Percentiles rank a stretch among this genome's conserved stretches.
These are phyloP conservation scores for Apophysomyces trapeziformis DNA, from an alignment of 371 early-diverging fungal species.

Conservation along the genomic window DNA sequence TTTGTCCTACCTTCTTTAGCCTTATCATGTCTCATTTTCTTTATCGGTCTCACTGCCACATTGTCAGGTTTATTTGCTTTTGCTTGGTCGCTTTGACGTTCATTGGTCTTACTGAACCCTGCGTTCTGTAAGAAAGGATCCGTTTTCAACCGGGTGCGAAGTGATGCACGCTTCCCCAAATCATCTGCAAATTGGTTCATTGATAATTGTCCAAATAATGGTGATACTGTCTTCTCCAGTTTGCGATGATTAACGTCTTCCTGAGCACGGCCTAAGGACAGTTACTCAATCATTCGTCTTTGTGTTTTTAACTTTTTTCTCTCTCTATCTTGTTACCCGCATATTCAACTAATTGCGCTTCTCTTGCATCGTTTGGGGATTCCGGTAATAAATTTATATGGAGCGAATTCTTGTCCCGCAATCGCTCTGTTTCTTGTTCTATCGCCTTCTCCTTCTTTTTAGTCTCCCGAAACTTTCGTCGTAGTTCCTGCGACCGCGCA, in stretches of 20 bases:
- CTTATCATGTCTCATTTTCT: conserved; percentile 11
- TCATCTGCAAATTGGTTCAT: conserved; percentile 16
- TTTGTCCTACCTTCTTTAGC: background rate
- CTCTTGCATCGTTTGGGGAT: conserved; percentile 35
- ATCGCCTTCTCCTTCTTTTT: conserved; percentile 59
- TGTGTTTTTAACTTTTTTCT: background rate
- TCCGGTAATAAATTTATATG: conserved; percentile 63
- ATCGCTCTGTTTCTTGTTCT: conserved; percentile 48
- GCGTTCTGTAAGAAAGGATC: conserved; percentile 53
- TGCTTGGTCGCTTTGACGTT: background rate
- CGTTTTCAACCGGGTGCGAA: conserved; percentile 49
- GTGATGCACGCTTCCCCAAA: conserved; percentile 29
- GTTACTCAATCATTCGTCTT: background rate
- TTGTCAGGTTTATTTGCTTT: conserved; percentile 8
- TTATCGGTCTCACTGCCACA: conserved; percentile 14
- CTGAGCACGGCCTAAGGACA: conserved; percentile 21
- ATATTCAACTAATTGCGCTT: conserved; percentile 50
- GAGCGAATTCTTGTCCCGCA: conserved; percentile 65
- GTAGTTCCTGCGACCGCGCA: conserved; percentile 67
- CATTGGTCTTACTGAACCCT: conserved; percentile 17
- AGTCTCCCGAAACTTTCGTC: conserved; percentile 75
- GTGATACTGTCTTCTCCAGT: conserved; percentile 35
- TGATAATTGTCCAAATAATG: conserved; percentile 35
- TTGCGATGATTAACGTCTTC: conserved; percentile 38
- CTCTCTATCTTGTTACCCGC: conserved; percentile 21